Conservation (phyloP, 106 monocot genomes). For the Vanilla planifolia region DNA sequence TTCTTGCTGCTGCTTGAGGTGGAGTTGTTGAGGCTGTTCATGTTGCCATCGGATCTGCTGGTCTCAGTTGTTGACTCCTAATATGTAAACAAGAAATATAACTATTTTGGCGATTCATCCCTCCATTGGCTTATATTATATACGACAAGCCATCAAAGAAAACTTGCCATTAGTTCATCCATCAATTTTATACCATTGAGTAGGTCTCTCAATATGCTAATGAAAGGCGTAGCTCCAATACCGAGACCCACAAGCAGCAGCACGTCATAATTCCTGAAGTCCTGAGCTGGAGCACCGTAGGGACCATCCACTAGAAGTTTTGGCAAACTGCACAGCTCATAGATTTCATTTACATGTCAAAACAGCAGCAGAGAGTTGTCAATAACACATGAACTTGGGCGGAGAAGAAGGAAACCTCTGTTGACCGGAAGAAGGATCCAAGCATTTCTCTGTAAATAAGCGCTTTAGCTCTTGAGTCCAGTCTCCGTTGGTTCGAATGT, state of each 20-base stretch:
- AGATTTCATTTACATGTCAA: too few species aligned
- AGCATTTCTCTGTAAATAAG: constrained; percentile 55
- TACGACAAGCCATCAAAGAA: too few species aligned
- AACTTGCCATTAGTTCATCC: constrained; percentile 47
- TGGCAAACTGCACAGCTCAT: constrained; percentile 33
- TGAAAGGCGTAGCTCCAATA: constrained; percentile 88
- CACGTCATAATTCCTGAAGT: constrained; percentile 79
- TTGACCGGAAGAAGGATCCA: constrained; percentile 8
- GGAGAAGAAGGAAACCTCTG: constrained; percentile 18
- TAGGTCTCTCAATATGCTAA: constrained; percentile 80
- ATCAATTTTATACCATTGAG: constrained; percentile 69
- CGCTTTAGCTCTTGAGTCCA: constrained; percentile 79
- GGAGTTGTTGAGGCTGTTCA: constrained; percentile 37
- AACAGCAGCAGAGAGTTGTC: neutral
- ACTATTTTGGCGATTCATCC: neutral
- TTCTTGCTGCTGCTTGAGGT: constrained; percentile 39
- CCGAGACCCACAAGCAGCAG: constrained; percentile 87
- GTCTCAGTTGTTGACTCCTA: constrained; percentile 60
- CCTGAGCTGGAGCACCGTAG: constrained; percentile 89
- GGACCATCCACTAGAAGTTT: constrained; percentile 83
- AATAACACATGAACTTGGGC: too few species aligned
- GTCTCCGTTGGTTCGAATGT: constrained; percentile 65
- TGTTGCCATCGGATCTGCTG: constrained; percentile 53
- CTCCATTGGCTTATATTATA: neutral
- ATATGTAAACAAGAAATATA: neutral